Evolutionary conservation across 208 protist species (phyloP).

Genomic region (Acanthamoeba castellanii): DNA sequence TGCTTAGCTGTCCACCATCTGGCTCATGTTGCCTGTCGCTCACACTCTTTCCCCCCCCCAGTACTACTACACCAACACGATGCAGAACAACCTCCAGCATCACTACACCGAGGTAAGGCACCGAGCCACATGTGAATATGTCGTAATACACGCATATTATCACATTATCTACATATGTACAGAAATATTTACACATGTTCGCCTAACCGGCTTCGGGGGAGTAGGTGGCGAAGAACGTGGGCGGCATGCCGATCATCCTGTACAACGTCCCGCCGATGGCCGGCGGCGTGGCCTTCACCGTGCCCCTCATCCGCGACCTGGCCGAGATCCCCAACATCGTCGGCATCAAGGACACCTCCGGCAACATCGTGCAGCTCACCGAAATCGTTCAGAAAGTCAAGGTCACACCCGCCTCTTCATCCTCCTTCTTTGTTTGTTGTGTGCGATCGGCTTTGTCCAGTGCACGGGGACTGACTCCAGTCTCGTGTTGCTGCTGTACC

Average conservation of each 20-base stretch:
- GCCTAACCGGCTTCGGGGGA: too few species aligned
- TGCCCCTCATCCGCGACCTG: constrained; percentile 46
- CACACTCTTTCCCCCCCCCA: not conserved
- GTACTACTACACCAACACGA: constrained; percentile 68
- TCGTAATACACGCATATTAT: too few species aligned
- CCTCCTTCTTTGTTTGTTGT: not conserved
- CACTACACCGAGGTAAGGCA: constrained; percentile 18
- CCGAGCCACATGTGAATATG: not conserved
- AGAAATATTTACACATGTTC: too few species aligned
- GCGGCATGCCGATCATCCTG: constrained; percentile 48
- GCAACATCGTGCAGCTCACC: constrained; percentile 62
- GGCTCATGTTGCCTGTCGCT: not conserved
- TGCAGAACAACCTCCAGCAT: constrained; percentile 45
- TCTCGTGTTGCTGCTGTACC: not conserved
- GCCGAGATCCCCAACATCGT: constrained; percentile 53
- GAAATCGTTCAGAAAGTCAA: constrained; percentile 62
- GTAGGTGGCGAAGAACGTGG: constrained; percentile 15
- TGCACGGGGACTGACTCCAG: not conserved
- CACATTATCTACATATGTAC: too few species aligned
- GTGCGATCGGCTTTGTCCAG: not conserved
- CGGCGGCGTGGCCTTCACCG: constrained; percentile 23
- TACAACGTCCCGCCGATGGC: constrained; percentile 71
- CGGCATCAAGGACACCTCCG: constrained; percentile 70
- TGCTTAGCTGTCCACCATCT: not conserved
- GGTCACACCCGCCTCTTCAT: not conserved